phyloP scores from a whole-genome alignment of 2,329 filamentous ascomycete species.

The Tolypocladium guangdongense region DNA sequence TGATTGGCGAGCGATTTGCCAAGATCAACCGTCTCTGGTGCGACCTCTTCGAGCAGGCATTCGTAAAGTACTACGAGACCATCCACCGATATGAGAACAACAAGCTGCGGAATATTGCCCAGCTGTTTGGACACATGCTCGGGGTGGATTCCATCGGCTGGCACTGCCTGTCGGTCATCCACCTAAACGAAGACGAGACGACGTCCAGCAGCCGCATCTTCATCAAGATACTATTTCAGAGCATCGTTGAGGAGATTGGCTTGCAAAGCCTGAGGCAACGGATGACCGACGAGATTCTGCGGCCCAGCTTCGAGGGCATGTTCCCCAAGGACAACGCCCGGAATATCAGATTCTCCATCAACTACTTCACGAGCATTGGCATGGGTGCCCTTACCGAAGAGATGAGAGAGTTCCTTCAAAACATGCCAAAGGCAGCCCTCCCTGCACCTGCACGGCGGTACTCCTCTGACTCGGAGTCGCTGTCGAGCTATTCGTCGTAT shows the following conservation, averaged over 20 bases:
- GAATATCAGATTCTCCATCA: slow-evolving; percentile 94
- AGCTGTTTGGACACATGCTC: slow-evolving; percentile 88
- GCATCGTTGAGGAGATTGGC: slow-evolving; percentile 77
- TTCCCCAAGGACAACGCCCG: slow-evolving; percentile 84
- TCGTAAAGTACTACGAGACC: slow-evolving; percentile 89
- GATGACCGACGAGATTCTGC: slow-evolving; percentile 67
- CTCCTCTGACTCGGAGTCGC: slow-evolving; percentile 58
- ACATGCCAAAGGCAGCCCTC: slow-evolving; percentile 73
- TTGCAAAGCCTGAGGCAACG: slow-evolving; percentile 68
- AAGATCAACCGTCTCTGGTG: slow-evolving; percentile 94
- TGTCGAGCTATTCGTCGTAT: slow-evolving; percentile 71
- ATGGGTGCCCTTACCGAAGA: slow-evolving; percentile 92
- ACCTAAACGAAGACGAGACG: slow-evolving; percentile 92
- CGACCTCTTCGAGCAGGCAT: slow-evolving; percentile 82
- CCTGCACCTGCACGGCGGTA: slow-evolving; percentile 56
- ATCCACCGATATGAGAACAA: slow-evolving; percentile 98
- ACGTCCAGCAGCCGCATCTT: slow-evolving; percentile 96
- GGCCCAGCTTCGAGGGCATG: slow-evolving; percentile 68
- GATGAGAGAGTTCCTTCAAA: slow-evolving; percentile 85
- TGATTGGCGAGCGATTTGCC: slow-evolving; percentile 89
- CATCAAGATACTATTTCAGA: slow-evolving; percentile 94
- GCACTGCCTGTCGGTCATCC: slow-evolving; percentile 77
- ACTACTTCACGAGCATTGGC: slow-evolving; percentile 97
- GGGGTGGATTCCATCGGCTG: slow-evolving; percentile 82
- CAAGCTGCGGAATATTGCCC: slow-evolving; percentile 83